phyloP scores from a whole-genome alignment of 768 basidiomycete species.

The Lactifluus subvellereus region DNA sequence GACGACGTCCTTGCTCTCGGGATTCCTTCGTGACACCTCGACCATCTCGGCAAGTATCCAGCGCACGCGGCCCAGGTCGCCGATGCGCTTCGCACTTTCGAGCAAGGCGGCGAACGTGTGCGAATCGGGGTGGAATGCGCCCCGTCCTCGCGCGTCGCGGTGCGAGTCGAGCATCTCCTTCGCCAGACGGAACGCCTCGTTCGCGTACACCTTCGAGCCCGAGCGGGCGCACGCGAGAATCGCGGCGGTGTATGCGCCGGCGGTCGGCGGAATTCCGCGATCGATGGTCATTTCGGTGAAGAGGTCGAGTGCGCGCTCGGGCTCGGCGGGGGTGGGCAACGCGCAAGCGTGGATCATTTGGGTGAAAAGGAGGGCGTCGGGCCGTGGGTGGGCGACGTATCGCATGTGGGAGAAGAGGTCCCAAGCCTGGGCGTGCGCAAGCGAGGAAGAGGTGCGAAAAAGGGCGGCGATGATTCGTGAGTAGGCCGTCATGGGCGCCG shows the following conservation, averaged over 20 bases:
- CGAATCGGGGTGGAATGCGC: constrained; percentile 53
- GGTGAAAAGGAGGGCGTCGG: constrained; percentile 66
- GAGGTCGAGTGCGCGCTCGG: constrained; percentile 87
- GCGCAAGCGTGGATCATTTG: constrained; percentile 88
- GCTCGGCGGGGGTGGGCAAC: constrained; percentile 57
- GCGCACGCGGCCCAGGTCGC: constrained; percentile 74
- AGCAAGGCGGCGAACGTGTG: constrained; percentile 79
- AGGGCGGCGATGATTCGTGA: constrained; percentile 58
- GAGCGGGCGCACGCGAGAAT: constrained; percentile 75
- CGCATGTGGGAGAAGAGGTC: constrained; percentile 96
- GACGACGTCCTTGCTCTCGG: constrained; percentile 28
- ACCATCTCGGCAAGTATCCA: constrained; percentile 92
- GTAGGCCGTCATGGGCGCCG: constrained; percentile 73
- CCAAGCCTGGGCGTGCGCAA: constrained; percentile 76
- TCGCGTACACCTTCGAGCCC: constrained; percentile 56
- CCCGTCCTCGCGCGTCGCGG: constrained; percentile 55
- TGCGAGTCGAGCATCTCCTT: constrained; percentile 81
- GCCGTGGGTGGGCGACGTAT: constrained; percentile 83
- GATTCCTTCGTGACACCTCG: constrained; percentile 28
- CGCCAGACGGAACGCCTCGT: constrained; percentile 79
- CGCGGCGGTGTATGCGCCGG: constrained; percentile 70
- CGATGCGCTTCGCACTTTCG: constrained; percentile 82
- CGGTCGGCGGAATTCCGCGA: constrained; percentile 53
- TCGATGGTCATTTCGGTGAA: constrained; percentile 90
- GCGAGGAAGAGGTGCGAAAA: constrained; percentile 39